phyloP scores from a whole-genome alignment of 768 basidiomycete genomes.

The Serendipita sp. region DNA sequence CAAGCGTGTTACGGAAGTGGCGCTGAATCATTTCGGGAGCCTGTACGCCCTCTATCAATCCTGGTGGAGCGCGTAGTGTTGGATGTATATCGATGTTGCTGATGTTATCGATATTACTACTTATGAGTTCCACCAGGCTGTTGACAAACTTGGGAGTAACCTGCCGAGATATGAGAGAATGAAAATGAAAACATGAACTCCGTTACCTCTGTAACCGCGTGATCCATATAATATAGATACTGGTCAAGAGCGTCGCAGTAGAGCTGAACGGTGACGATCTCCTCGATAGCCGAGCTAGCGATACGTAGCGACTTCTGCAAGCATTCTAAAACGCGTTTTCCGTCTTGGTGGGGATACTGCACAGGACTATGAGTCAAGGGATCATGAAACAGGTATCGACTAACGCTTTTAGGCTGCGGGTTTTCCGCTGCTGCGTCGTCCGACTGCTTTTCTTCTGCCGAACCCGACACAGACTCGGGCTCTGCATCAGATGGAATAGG shows the following conservation, averaged over 20 bases:
- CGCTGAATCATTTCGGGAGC: conserved; percentile 86
- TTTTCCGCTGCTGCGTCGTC: conserved; percentile 27
- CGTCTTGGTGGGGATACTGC: conserved; percentile 79
- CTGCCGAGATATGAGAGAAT: conserved; percentile 24
- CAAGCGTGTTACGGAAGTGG: conserved; percentile 84
- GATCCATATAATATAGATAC: conserved; percentile 93
- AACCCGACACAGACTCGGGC: conserved; percentile 18
- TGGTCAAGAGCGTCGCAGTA: conserved; percentile 94
- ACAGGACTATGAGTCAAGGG: neutral
- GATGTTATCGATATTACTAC: conserved; percentile 84
- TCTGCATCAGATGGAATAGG: conserved; percentile 22
- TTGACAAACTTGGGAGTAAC: conserved; percentile 93
- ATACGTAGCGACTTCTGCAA: conserved; percentile 92
- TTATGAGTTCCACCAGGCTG: conserved; percentile 89
- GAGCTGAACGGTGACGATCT: conserved; percentile 89
- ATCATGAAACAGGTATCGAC: conserved; percentile 18
- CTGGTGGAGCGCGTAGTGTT: conserved; percentile 71
- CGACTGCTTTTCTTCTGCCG: conserved; percentile 26
- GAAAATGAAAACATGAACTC: conserved; percentile 19
- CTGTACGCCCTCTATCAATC: conserved; percentile 81
- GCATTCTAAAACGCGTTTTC: conserved; percentile 94
- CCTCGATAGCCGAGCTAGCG: conserved; percentile 91
- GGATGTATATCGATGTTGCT: conserved; percentile 78
- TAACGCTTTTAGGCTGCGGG: conserved; percentile 34
- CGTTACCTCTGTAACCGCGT: conserved; percentile 70